phyloP scores from a whole-genome alignment of 2,329 filamentous ascomycete species.

The Grosmannia clavigera region DNA sequence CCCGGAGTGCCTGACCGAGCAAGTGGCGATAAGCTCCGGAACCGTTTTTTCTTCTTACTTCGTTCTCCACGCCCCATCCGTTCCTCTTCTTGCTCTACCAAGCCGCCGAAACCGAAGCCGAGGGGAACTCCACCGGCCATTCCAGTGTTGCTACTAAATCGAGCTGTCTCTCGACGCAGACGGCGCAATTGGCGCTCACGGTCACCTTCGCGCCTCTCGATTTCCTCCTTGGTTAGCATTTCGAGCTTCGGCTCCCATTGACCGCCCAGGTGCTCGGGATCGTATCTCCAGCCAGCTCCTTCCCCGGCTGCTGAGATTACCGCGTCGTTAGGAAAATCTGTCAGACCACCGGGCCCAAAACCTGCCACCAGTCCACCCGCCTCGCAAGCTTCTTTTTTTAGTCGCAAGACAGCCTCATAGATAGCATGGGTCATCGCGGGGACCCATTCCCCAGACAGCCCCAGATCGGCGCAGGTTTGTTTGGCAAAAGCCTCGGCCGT shows the following conservation, averaged over 20 bases:
- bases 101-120: conserved; percentile 34
- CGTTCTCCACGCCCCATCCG: conserved; percentile 84
- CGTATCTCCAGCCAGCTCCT: conserved; percentile 81
- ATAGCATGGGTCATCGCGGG: conserved; percentile 92
- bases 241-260: conserved; percentile 79
- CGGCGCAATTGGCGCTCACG: conserved; percentile 82
- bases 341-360: conserved; percentile 34
- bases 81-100: conserved; percentile 54
- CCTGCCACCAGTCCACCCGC: conserved; percentile 74
- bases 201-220: conserved; percentile 92
- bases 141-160: conserved; percentile 77
- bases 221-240: conserved; percentile 81
- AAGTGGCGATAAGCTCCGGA: conserved; percentile 74
- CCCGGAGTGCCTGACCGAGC: conserved; percentile 56
- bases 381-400: conserved; percentile 96
- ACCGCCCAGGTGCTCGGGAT: conserved; percentile 76
- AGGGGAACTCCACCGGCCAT: conserved; percentile 66
- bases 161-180: conserved; percentile 77
- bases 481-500: conserved; percentile 88
- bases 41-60: conserved; percentile 89
- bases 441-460: conserved; percentile 83
- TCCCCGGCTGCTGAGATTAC: conserved; percentile 29
- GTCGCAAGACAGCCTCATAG: conserved; percentile 80
- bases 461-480: conserved; percentile 84
- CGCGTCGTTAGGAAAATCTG: conserved; percentile 79